Percentiles rank a stretch among this genome's conserved stretches.
Evolutionary conservation across 108 stramenopile genomes (phyloP).

Genomic region (Epipyxis sp.): DNA sequence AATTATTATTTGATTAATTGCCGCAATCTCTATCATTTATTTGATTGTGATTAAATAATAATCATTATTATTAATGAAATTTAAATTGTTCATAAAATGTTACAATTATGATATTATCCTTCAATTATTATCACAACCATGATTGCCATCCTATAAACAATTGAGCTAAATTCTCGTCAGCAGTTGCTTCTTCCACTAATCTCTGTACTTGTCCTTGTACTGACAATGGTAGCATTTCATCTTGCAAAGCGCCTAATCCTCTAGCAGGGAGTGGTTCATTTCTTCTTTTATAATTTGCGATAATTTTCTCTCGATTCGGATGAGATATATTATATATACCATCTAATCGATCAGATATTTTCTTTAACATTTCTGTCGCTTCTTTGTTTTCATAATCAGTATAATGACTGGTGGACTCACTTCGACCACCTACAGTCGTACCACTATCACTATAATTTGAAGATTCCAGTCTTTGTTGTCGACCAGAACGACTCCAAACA

Average conservation of each 20-base stretch:
- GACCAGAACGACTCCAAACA: conserved; percentile 8
- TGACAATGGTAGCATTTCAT: conserved; percentile 53
- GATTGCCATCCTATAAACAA: conserved; percentile 41
- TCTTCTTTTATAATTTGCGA: background rate
- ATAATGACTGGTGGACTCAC: conserved; percentile 20
- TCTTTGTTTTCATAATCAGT: conserved; percentile 21
- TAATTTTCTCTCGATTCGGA: background rate
- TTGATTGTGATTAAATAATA: no score
- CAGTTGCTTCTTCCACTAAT: conserved; percentile 61
- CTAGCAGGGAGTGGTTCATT: background rate
- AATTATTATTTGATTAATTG: no score
- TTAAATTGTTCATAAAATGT: no score
- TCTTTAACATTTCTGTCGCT: conserved; percentile 27
- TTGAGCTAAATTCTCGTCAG: conserved; percentile 48
- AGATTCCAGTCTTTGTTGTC: background rate
- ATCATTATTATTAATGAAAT: no score
- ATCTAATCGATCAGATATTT: conserved; percentile 49
- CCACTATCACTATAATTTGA: background rate
- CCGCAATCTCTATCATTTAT: no score
- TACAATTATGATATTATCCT: background rate
- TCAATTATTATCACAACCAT: background rate
- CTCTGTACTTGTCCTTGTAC: conserved; percentile 63
- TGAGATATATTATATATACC: conserved; percentile 51
- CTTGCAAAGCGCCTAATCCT: conserved; percentile 4
- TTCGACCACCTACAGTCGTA: background rate